phyloP scores from a whole-genome alignment of 306 rosid genomes.

The Fagus crenata region DNA sequence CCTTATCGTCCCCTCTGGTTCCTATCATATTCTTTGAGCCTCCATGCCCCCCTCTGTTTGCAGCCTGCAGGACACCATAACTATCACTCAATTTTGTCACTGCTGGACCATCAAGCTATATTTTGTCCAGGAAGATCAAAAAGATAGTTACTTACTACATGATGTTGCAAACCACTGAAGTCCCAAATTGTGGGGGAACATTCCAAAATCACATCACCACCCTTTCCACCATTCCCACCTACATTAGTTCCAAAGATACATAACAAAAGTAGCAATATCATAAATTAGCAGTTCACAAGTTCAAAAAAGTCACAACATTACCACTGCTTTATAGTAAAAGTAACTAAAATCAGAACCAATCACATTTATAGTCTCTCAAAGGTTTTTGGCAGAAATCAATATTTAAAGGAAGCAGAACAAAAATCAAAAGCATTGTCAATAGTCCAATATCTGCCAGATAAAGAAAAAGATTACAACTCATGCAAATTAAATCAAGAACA shows the following conservation, averaged over 20 bases:
- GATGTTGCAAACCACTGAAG: slow-evolving; percentile 83
- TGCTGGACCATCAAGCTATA: slow-evolving; percentile 14
- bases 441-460: not conserved
- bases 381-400: not conserved
- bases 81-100: slow-evolving; percentile 23
- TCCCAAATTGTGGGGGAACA: slow-evolving; percentile 86
- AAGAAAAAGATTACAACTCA: not conserved
- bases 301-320: not conserved
- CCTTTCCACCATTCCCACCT: slow-evolving; percentile 95
- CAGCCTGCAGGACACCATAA: slow-evolving; percentile 51
- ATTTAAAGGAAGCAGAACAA: not conserved
- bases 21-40: slow-evolving; percentile 79
- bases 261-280: slow-evolving; percentile 15
- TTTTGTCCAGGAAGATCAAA: slow-evolving; percentile 18
- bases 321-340: slow-evolving; percentile 7
- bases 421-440: not conserved
- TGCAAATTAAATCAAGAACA: slow-evolving; percentile 8
- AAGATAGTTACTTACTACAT: slow-evolving; percentile 53
- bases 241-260: slow-evolving; percentile 27
- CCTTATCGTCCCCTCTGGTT: slow-evolving; percentile 85
- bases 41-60: slow-evolving; percentile 78
- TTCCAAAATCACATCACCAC: slow-evolving; percentile 86
- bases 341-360: not conserved
- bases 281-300: slow-evolving; percentile 3
- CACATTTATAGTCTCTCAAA: not conserved